Percentiles rank a stretch among this genome's conserved stretches.
Evolutionary conservation across 2,329 filamentous ascomycete genomes (phyloP).

Genomic region (Dactylellina sp.): DNA sequence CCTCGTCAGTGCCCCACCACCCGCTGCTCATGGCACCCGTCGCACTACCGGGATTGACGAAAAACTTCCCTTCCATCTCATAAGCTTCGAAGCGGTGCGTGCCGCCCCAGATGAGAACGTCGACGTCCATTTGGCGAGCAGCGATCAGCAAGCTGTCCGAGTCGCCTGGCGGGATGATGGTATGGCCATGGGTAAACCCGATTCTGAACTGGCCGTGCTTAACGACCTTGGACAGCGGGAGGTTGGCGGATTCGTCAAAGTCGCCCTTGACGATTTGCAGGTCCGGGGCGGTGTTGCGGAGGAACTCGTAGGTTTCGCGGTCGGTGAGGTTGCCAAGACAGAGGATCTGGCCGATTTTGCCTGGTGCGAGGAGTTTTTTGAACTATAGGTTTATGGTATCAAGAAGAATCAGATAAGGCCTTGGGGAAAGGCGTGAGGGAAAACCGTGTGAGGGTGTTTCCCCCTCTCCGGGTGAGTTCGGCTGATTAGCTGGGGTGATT

Average conservation of each 20-base stretch:
- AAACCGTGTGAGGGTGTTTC: constrained; percentile 54
- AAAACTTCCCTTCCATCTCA: constrained; percentile 78
- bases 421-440: constrained; percentile 22
- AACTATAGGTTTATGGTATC: constrained; percentile 62
- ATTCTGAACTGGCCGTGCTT: constrained; percentile 76
- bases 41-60: constrained; percentile 76
- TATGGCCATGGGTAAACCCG: constrained; percentile 78
- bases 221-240: constrained; percentile 76
- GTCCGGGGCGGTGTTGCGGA: constrained; percentile 70
- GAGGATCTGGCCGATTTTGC: constrained; percentile 71
- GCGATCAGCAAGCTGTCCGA: constrained; percentile 75
- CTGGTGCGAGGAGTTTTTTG: constrained; percentile 71
- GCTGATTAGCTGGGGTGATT: constrained; percentile 29
- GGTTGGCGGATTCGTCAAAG: constrained; percentile 75
- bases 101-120: constrained; percentile 76
- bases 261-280: constrained; percentile 78
- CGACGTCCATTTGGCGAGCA: constrained; percentile 77
- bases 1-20: constrained; percentile 70
- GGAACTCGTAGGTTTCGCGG: constrained; percentile 70
- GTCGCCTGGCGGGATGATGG: constrained; percentile 76
- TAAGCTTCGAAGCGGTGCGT: constrained; percentile 78
- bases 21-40: constrained; percentile 74
- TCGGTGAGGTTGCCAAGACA: constrained; percentile 72
- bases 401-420: neutral
- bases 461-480: constrained; percentile 32